phyloP scores from a whole-genome alignment of 108 stramenopile genomes.

The Skeletonema potamos region DNA sequence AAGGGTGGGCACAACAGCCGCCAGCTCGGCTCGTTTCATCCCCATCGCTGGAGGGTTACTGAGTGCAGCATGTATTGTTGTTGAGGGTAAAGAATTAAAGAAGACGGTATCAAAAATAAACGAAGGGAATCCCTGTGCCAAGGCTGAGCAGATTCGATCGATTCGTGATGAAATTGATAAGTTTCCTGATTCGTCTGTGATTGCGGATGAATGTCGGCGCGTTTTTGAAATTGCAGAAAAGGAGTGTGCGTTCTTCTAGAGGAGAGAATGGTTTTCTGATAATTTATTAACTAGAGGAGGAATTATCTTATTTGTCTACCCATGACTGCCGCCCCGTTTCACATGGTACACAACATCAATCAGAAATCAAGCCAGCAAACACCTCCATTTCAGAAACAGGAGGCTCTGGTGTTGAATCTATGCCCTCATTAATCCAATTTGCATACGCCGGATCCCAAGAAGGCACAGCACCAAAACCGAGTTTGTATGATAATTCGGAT shows the following conservation, averaged over 20 bases:
- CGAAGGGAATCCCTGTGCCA: constrained; percentile 44
- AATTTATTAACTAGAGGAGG: not conserved
- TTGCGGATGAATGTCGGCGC: constrained; percentile 35
- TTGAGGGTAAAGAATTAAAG: constrained; percentile 42
- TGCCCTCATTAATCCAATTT: constrained; percentile 6
- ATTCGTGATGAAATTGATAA: constrained; percentile 27
- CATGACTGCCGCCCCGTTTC: too few relatives aligned
- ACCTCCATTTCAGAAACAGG: constrained; percentile 13
- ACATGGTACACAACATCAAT: not conserved
- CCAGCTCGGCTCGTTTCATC: constrained; percentile 18
- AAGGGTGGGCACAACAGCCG: constrained; percentile 33
- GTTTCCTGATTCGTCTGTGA: constrained; percentile 35
- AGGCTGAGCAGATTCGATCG: constrained; percentile 23
- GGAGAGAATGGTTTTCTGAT: not conserved
- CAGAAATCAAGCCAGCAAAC: constrained; percentile 11
- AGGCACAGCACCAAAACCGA: not conserved
- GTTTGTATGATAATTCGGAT: not conserved
- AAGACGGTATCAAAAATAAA: constrained; percentile 28
- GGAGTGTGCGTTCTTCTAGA: not conserved
- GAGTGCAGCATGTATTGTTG: constrained; percentile 31
- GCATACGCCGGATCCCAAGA: constrained; percentile 1
- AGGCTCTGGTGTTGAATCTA: constrained; percentile 1
- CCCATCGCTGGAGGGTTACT: constrained; percentile 36
- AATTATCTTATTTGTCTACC: too few relatives aligned
- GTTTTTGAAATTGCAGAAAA: constrained; percentile 31